Conservation (phyloP, 176 grass and related monocot genomes). For the Carex myosuroides region DNA sequence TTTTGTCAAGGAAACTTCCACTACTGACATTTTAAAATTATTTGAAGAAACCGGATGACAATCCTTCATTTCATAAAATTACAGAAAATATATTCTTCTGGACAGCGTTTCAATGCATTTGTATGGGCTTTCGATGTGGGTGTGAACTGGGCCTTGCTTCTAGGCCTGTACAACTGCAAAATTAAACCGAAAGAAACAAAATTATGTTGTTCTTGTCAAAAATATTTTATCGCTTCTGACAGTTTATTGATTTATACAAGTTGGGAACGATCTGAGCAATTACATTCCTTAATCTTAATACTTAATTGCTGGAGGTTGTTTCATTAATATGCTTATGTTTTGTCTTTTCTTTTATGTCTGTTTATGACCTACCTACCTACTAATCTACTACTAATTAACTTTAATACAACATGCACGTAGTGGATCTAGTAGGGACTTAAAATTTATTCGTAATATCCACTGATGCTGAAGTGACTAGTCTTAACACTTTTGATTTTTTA, state of each 20-base stretch:
- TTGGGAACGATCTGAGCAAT: neutral
- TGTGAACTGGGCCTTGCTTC: neutral
- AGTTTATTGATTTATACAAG: neutral
- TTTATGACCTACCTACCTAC: neutral
- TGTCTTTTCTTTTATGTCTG: neutral
- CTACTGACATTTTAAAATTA: too few relatives aligned
- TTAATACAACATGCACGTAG: neutral
- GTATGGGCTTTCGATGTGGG: neutral
- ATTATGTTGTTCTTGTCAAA: too few relatives aligned
- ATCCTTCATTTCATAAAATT: neutral
- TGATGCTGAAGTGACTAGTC: neutral
- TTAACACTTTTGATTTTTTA: too few relatives aligned
- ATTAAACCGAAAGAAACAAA: neutral
- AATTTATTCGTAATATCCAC: neutral
- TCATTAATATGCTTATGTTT: neutral
- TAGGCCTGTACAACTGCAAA: neutral
- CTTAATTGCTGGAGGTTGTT: neutral
- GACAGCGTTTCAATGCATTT: too few relatives aligned
- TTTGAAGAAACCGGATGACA: neutral
- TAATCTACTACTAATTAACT: neutral
- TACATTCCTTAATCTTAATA: neutral
- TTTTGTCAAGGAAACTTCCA: too few relatives aligned
- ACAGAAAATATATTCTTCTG: too few relatives aligned
- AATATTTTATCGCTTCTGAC: neutral
- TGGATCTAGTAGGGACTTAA: neutral